phyloP scores from a whole-genome alignment of 1,284 basidiomycete species.

The Sporisorium scitamineum region DNA sequence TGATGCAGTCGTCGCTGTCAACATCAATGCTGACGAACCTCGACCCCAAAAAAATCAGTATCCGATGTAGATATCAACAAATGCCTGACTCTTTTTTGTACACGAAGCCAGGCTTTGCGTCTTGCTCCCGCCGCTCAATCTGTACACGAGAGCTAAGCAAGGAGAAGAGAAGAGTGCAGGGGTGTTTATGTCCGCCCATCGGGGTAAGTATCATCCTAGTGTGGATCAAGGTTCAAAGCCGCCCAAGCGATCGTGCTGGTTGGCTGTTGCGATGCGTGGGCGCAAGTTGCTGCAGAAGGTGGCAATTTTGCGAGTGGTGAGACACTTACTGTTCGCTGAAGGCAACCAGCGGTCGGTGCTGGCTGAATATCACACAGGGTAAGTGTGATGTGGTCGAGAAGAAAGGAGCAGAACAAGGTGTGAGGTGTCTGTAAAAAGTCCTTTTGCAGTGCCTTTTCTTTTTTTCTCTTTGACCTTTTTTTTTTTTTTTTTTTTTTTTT shows the following conservation, averaged over 20 bases:
- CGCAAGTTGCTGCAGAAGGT: neutral
- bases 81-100: slow-evolving; percentile 49
- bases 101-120: slow-evolving; percentile 28
- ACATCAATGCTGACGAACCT: neutral
- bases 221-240: neutral
- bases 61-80: slow-evolving; percentile 60
- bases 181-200: slow-evolving; percentile 59
- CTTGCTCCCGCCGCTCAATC: slow-evolving; percentile 46
- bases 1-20: neutral
- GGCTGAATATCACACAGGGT: neutral
- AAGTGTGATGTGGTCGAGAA: slow-evolving; percentile 15
- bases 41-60: slow-evolving; percentile 32
- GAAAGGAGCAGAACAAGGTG: neutral
- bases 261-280: neutral
- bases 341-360: neutral
- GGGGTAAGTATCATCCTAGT: slow-evolving; percentile 46
- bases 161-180: slow-evolving; percentile 34
- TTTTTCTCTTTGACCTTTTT: slow-evolving; percentile 1
- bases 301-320: neutral
- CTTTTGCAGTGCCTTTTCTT: neutral
- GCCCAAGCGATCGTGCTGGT: neutral
- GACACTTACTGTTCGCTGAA: slow-evolving; percentile 9
- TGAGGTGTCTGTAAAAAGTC: neutral
- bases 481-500: no score
- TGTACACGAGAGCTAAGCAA: slow-evolving; percentile 52